These are phyloP conservation scores for Nicotiana obtusifolia DNA, from an alignment of 257 asterid species.

Conservation along the genomic window DNA sequence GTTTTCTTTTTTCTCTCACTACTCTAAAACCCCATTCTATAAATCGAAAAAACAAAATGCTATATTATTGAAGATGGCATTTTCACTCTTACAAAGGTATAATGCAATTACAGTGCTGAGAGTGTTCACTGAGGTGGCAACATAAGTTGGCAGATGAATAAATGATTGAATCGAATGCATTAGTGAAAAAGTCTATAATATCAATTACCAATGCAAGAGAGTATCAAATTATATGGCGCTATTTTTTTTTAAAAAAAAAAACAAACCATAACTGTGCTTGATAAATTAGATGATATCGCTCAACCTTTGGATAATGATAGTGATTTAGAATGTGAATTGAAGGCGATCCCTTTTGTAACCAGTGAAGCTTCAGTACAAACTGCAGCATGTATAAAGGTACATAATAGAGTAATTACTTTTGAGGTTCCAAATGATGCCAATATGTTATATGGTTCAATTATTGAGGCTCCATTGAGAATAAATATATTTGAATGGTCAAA, in stretches of 20 bases:
- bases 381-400: slow-evolving; percentile 70
- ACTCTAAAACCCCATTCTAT: too few relatives aligned
- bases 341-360: slow-evolving; percentile 56
- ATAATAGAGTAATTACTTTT: slow-evolving; percentile 30
- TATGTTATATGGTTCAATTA: slow-evolving; percentile 40
- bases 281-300: slow-evolving; percentile 32
- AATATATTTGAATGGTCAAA: slow-evolving; percentile 60
- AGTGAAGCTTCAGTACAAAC: slow-evolving; percentile 69
- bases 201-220: slow-evolving; percentile 71
- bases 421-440: slow-evolving; percentile 44
- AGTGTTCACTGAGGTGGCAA: slow-evolving; percentile 65
- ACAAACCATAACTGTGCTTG: background rate
- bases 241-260: slow-evolving; percentile 15
- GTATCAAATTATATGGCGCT: slow-evolving; percentile 79
- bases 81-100: slow-evolving; percentile 49
- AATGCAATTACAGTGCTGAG: slow-evolving; percentile 48
- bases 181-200: slow-evolving; percentile 54
- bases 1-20: too few relatives aligned
- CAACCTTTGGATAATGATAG: slow-evolving; percentile 68
- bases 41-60: slow-evolving; percentile 42
- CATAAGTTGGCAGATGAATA: slow-evolving; percentile 32
- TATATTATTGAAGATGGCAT: slow-evolving; percentile 52
- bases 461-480: slow-evolving; percentile 82
- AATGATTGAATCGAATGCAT: slow-evolving; percentile 56
- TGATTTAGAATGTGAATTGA: slow-evolving; percentile 69